phyloP scores from a whole-genome alignment of 495 filamentous ascomycete genomes.

The Tuber umbilicatum region DNA sequence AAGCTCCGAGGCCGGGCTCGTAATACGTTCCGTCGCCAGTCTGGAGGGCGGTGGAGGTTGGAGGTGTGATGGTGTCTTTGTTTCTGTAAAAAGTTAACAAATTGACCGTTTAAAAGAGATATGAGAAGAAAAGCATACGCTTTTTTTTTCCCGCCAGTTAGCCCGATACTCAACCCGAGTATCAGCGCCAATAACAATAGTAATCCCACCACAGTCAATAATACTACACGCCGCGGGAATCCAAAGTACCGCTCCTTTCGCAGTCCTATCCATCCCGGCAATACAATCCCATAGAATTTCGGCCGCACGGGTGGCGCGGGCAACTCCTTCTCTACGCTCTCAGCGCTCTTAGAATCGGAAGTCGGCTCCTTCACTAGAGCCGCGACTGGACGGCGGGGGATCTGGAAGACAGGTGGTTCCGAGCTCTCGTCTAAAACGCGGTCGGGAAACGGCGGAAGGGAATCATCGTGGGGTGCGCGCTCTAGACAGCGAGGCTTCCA shows the following conservation, averaged over 20 bases:
- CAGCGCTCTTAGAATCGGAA: not conserved
- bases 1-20: constrained; percentile 61
- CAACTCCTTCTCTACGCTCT: not conserved
- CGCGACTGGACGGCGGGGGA: not conserved
- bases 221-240: constrained; percentile 15
- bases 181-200: constrained; percentile 49
- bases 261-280: not conserved
- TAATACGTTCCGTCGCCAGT: constrained; percentile 69
- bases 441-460: not conserved
- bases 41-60: constrained; percentile 48
- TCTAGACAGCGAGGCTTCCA: not conserved
- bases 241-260: constrained; percentile 13
- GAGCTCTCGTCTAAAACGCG: not conserved
- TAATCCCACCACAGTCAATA: constrained; percentile 40
- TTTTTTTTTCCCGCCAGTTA: constrained; percentile 41
- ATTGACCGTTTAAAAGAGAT: not conserved
- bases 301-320: not conserved
- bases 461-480: not conserved
- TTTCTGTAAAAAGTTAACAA: not conserved
- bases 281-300: not conserved
- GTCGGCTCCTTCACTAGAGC: not conserved
- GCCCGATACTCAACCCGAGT: constrained; percentile 53
- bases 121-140: not conserved
- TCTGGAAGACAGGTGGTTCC: not conserved
- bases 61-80: constrained; percentile 49